A percentile compares a stretch with the other conserved stretches of the same genome.
Evolutionary conservation across 108 stramenopile species (phyloP).

Genomic region (Cyclotella cryptica): DNA sequence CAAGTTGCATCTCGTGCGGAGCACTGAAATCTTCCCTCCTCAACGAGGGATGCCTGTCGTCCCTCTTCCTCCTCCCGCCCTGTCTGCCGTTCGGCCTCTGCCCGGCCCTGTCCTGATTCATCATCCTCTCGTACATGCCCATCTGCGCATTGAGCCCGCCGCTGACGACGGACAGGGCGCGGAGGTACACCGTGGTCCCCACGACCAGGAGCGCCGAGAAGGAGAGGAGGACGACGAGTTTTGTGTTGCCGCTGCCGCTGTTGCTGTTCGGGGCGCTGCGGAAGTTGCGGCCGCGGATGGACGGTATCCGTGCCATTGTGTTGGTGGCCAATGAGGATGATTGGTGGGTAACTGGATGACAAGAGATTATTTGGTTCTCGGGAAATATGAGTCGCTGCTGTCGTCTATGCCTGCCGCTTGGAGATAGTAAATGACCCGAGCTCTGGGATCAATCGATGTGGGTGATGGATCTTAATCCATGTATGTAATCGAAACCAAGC

Average conservation of each 20-base stretch:
- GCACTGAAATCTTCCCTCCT: no score
- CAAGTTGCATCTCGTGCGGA: no score
- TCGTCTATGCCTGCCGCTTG: no score
- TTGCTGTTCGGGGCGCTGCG: background rate
- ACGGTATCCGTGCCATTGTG: background rate
- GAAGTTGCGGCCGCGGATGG: background rate
- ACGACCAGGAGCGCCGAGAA: background rate
- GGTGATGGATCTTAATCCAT: no score
- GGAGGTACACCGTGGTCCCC: constrained; percentile 1
- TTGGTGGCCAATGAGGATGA: background rate
- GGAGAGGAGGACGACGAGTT: constrained; percentile 5
- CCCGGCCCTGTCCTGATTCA: no score
- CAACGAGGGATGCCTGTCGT: background rate
- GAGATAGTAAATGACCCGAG: no score
- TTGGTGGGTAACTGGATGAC: background rate
- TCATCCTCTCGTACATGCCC: background rate
- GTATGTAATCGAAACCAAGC: no score
- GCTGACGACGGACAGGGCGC: background rate
- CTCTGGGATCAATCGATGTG: no score
- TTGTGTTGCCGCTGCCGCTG: background rate
- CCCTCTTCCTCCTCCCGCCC: background rate
- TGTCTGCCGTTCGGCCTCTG: background rate
- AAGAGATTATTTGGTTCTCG: no score
- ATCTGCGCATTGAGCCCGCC: background rate
- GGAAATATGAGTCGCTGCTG: no score